Base-by-base conservation (phyloP, 2,329 filamentous ascomycete genomes). In the Paraphaeosphaeria sporulosa region DNA sequence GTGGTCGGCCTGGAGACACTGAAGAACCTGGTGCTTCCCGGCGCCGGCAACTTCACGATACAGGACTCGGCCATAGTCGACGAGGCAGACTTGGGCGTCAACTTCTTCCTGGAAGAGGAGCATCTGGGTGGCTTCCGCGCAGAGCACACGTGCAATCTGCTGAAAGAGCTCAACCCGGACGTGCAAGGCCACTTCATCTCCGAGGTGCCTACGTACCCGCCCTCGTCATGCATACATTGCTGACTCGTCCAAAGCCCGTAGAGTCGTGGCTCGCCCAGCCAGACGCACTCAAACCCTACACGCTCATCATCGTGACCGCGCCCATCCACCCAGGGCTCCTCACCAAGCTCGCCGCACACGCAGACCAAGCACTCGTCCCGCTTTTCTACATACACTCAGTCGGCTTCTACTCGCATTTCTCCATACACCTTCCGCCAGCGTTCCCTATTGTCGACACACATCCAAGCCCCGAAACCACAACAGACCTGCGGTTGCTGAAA, bases 361-460 rank as follows among this genome's bases (percentile, higher is more conserved):
- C 85, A 48, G 78, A 78, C 48, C 76, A 85, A 36, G 81, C 89
- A 56, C 84, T 87, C 52, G 90, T 91, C 19, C 93, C 95, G 0
- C 81, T 94, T 15, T 85, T 98, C 59, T 89, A 93, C 65, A 86
- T 95, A 47, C 93, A 96, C 75, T 97, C 90, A n/a, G 86, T 91
- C 43, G 95, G 95, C 30, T 97, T 96, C 80, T 96, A 95, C 78
- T 91, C 92, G 1, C 92, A 91, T 67, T 96, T 98, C 76, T 90
- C 89, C n/a, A 83, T 96, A 30, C 84, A 87, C 67, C 82, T 97
- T 30, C 90, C 92, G 10, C 83, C 87, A n/a, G 87, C 89, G 30
- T 97, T 96, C 70, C 93, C 94, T 5, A 91, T 99, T 59, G 91
- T 99, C 64, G 94, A 99, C 75, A 98, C 95, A 47, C 95, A 99